phyloP scores from a whole-genome alignment of 257 asterid genomes.

The Verbena officinalis region DNA sequence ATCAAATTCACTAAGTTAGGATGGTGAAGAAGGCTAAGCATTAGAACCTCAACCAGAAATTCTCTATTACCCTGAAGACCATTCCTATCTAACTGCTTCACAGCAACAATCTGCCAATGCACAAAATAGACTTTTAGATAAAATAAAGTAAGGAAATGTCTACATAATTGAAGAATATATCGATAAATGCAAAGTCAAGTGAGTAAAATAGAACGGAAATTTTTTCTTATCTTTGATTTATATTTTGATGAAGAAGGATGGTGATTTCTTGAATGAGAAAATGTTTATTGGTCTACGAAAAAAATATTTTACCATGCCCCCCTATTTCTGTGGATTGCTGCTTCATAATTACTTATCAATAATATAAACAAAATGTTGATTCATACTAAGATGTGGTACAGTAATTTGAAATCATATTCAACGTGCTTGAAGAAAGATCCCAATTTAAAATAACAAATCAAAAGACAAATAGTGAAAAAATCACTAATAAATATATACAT shows the following conservation, averaged over 20 bases:
- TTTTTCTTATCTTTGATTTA: background rate
- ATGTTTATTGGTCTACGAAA: background rate
- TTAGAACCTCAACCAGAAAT: constrained; percentile 94
- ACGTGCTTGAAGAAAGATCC: too few relatives aligned
- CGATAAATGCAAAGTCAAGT: background rate
- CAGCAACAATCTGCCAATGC: constrained; percentile 79
- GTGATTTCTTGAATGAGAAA: background rate
- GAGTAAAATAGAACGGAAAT: too few relatives aligned
- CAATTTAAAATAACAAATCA: too few relatives aligned
- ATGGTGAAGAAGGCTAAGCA: constrained; percentile 99
- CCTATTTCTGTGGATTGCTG: background rate
- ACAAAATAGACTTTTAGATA: constrained; percentile 4
- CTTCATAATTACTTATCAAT: too few relatives aligned
- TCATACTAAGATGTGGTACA: too few relatives aligned
- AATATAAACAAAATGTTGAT: too few relatives aligned
- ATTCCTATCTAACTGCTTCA: constrained; percentile 93
- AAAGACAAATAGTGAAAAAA: too few relatives aligned
- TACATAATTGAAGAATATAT: background rate
- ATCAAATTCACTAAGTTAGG: constrained; percentile 85
- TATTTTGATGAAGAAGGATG: constrained; percentile 1
- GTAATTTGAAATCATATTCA: too few relatives aligned
- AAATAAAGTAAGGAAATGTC: constrained; percentile 4
- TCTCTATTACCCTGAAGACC: constrained; percentile 99
- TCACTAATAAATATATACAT: too few relatives aligned
- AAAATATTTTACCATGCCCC: background rate